These are phyloP conservation scores for Pythium rishiriense DNA, from an alignment of 352 stramenopile species.

Conservation along the genomic window DNA sequence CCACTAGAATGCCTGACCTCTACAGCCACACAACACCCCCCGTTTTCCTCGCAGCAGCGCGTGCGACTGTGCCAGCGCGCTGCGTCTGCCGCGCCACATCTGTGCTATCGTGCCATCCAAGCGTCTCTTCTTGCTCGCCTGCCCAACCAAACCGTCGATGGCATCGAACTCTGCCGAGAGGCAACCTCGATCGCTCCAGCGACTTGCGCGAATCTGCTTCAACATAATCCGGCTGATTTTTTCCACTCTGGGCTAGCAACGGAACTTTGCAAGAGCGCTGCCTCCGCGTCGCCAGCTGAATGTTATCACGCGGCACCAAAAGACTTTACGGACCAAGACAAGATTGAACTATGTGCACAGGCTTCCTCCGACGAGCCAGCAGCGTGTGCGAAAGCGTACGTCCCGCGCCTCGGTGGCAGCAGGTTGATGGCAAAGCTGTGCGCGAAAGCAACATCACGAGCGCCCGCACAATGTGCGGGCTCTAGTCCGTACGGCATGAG, in stretches of 20 bases:
- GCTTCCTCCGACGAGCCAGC: conserved; percentile 39
- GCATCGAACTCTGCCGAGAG: conserved; percentile 24
- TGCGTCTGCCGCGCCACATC: not conserved
- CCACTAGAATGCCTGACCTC: conserved; percentile 16
- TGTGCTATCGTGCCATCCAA: conserved; percentile 21
- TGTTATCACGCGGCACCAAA: conserved; percentile 40
- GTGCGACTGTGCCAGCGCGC: conserved; percentile 18
- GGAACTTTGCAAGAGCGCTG: conserved; percentile 14
- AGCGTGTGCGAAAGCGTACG: conserved; percentile 29
- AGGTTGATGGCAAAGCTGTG: conserved; percentile 11
- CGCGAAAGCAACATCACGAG: conserved; percentile 2
- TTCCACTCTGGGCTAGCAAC: conserved; percentile 8
- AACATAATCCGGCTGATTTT: not conserved
- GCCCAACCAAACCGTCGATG: not conserved
- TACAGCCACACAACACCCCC: not conserved
- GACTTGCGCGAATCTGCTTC: conserved; percentile 22
- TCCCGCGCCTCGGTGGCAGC: conserved; percentile 9
- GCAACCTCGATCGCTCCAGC: conserved; percentile 2
- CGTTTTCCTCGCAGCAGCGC: not conserved
- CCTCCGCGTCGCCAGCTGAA: conserved; percentile 5
- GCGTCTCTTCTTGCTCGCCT: conserved; percentile 3
- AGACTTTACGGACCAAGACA: conserved; percentile 38
- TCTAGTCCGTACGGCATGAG: conserved; percentile 50
- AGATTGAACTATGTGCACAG: conserved; percentile 39
- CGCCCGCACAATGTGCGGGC: conserved; percentile 12